Evolutionary conservation across 2,329 filamentous ascomycete species (phyloP).

Genomic region (Colletotrichum plurivorum): DNA sequence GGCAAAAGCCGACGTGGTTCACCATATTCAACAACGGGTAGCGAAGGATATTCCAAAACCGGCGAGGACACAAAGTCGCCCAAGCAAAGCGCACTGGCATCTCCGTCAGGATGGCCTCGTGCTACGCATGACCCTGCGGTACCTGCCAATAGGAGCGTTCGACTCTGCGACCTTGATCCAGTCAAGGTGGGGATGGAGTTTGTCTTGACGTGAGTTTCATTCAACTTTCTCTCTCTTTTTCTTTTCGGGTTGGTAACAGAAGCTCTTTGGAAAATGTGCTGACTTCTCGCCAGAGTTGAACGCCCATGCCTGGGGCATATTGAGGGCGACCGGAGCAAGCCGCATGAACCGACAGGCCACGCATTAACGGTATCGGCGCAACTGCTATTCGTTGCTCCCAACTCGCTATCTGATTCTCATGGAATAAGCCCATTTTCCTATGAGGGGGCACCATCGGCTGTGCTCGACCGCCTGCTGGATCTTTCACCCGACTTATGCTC

Average conservation of each 20-base stretch:
- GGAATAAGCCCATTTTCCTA: background rate
- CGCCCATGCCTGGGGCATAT: constrained; percentile 47
- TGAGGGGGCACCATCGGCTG: constrained; percentile 38
- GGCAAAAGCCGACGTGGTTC: no score
- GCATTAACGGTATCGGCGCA: constrained; percentile 46
- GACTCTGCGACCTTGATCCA: constrained; percentile 45
- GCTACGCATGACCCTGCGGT: no score
- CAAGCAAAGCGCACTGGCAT: no score
- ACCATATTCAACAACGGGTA: no score
- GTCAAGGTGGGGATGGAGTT: constrained; percentile 50
- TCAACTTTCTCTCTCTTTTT: no score
- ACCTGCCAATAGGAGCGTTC: background rate
- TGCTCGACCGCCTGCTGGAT: constrained; percentile 45
- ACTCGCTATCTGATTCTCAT: background rate
- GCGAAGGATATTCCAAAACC: no score
- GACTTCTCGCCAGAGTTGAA: constrained; percentile 44
- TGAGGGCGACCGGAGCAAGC: constrained; percentile 44
- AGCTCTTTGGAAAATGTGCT: background rate
- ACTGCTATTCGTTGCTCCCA: constrained; percentile 25
- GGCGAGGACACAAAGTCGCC: no score
- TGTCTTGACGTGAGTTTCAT: constrained; percentile 47
- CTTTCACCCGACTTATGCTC: constrained; percentile 44
- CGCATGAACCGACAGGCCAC: constrained; percentile 46
- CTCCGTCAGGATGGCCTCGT: no score
- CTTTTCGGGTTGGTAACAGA: no score